These are phyloP conservation scores for Geotrichum aggregatum DNA, from an alignment of 1,139 yeast genomes.

Conservation along the genomic window DNA sequence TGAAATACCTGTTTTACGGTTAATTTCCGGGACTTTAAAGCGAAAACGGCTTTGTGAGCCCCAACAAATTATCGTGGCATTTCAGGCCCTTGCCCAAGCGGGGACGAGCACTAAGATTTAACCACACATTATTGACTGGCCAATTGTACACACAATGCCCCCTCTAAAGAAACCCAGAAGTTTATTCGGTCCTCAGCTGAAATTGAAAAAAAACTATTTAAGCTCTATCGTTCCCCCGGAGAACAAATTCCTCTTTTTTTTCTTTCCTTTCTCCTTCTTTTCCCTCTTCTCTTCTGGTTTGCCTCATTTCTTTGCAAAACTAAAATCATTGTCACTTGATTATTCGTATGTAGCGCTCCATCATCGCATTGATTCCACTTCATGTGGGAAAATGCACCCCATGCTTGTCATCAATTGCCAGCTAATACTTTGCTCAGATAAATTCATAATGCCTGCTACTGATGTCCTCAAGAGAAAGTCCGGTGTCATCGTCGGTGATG, in stretches of 20 bases:
- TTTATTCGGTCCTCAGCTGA: neutral
- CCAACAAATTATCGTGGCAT: slow-evolving; percentile 4
- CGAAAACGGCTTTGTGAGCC: neutral
- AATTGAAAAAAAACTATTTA: slow-evolving; percentile 9
- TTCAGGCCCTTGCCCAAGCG: slow-evolving; percentile 1
- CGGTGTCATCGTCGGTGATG: slow-evolving; percentile 99
- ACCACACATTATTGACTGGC: no score
- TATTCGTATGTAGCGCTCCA: no score
- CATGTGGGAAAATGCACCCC: neutral
- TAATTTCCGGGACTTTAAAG: no score
- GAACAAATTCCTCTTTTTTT: neutral
- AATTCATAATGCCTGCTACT: slow-evolving; percentile 33
- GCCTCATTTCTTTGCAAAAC: neutral
- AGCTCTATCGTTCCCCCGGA: slow-evolving; percentile 1
- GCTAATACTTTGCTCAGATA: neutral
- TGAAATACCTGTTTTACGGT: no score
- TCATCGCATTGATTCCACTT: no score
- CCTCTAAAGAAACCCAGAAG: no score
- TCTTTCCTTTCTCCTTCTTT: neutral
- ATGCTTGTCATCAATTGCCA: neutral
- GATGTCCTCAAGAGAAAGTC: slow-evolving; percentile 82
- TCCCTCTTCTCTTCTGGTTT: slow-evolving; percentile 10
- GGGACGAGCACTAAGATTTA: neutral
- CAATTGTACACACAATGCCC: no score
- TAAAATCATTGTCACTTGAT: neutral